Evolutionary conservation across 768 basidiomycete species (phyloP), one percentile per base, ranked within the genome.

Genomic region (Kwoniella sp.): DNA sequence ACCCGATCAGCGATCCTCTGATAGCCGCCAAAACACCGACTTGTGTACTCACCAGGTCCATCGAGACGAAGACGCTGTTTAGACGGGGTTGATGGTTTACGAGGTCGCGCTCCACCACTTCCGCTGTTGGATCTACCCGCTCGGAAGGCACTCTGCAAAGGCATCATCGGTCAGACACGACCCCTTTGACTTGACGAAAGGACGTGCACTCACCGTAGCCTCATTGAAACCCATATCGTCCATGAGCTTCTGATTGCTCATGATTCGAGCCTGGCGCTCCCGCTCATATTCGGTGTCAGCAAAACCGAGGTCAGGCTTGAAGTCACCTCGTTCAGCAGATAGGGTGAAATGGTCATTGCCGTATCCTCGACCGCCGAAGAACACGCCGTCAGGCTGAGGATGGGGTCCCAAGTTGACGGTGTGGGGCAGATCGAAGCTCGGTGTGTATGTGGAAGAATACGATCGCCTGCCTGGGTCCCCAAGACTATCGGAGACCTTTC

Each of bases 281-380:
- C 73, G 54, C 68, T 80, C 79, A 33, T 80, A 80, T 6, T 78
- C 79, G 21, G 66, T 77, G 25, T 76, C 74, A 5, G 40, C 64
- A 46, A 26, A 2, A 24, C 21, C 40, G 21, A 70, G 7, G 33
- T 69, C 60, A 19, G 65, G 64, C 54, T 69, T 77, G 46, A 49
- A 29, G 29, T 68, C 70, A 40, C 54, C 59, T 40, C 73, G 44
- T 26, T 70, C 69, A 6, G 71, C 49, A 26, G 71, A 72, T 27
- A 70, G 22, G n/a, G 67, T 58, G 56, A 65, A 72, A 21, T 70
- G 64, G 25, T 67, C 69, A 36, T 55, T 55, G 24, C 21, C 27
- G 36, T 64, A 67, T 22, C 44, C 53, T 17, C 63, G 59, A 30
- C 55, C 58, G 7, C 54, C 50, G 44, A 61, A 69, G 63, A 62